Evolutionary conservation across 345 rosid species (phyloP).

Genomic region (Aquilaria sinensis): DNA sequence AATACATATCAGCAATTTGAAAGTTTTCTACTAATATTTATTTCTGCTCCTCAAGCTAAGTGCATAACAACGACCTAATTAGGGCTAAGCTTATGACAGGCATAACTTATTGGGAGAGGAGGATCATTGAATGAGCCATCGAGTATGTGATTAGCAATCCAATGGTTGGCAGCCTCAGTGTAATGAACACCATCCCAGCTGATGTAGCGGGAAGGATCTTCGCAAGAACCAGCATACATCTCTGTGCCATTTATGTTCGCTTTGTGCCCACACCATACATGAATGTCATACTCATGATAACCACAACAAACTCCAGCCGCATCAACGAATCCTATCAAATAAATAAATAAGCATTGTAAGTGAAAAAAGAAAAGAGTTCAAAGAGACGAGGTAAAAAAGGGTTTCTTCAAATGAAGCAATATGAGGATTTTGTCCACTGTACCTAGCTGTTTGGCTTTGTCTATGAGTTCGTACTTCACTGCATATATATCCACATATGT

Average conservation of each 20-base stretch:
- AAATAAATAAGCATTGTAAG: background rate
- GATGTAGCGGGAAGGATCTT: conserved; percentile 7
- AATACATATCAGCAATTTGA: too few relatives aligned
- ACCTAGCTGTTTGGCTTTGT: conserved; percentile 39
- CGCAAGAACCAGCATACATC: background rate
- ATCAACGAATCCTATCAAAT: conserved; percentile 6
- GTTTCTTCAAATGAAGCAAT: too few relatives aligned
- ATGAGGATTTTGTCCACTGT: background rate
- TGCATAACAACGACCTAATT: too few relatives aligned
- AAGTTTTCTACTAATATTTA: too few relatives aligned
- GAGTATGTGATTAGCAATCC: conserved; percentile 3
- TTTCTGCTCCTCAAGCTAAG: too few relatives aligned
- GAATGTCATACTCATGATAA: conserved; percentile 8
- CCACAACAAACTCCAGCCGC: conserved; percentile 8
- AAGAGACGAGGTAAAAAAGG: too few relatives aligned
- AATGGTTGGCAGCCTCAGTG: conserved; percentile 14
- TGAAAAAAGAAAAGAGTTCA: background rate
- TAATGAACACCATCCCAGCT: conserved; percentile 10
- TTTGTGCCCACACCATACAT: conserved; percentile 11
- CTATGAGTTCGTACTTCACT: conserved; percentile 42
- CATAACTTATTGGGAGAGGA: conserved; percentile 9
- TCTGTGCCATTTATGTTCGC: conserved; percentile 5
- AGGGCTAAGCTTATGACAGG: conserved; percentile 3
- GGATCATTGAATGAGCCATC: conserved; percentile 16
- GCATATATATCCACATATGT: conserved; percentile 48